Evolutionary conservation across 2,329 filamentous ascomycete species (phyloP).

Genomic region (Trichocomaceae sp.): DNA sequence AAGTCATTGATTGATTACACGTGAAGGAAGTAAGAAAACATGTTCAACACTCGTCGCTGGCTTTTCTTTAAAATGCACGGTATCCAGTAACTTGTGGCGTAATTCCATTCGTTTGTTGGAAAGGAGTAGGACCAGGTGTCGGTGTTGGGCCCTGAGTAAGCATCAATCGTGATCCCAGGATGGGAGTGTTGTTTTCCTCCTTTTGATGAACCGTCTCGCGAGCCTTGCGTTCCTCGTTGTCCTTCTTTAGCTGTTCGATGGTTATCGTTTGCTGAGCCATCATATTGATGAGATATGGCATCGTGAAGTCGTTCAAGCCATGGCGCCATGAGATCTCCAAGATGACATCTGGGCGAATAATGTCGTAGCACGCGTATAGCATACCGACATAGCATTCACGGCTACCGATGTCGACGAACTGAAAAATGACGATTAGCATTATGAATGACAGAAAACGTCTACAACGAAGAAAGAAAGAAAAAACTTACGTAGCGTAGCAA

Average conservation of each 20-base stretch:
- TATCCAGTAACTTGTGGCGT: conserved; percentile 81
- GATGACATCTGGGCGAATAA: conserved; percentile 86
- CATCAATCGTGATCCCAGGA: conserved; percentile 87
- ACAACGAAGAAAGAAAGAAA: background rate
- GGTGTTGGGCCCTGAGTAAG: conserved; percentile 77
- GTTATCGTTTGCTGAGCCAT: conserved; percentile 83
- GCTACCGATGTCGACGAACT: conserved; percentile 99
- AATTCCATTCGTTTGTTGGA: conserved; percentile 78
- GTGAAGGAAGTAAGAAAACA: conserved; percentile 7
- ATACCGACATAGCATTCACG: conserved; percentile 99
- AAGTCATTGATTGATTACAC: conserved; percentile 14
- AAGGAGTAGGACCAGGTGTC: conserved; percentile 56
- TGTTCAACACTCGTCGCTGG: conserved; percentile 1
- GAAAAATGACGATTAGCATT: conserved; percentile 28
- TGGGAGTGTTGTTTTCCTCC: conserved; percentile 88
- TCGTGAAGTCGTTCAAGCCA: conserved; percentile 90
- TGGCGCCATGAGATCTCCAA: conserved; percentile 97
- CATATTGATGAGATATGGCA: conserved; percentile 99
- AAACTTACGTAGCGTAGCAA: conserved; percentile 88
- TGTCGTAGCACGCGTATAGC: conserved; percentile 97
- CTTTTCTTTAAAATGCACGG: conserved; percentile 45
- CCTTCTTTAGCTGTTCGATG: conserved; percentile 77
- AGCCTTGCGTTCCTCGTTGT: conserved; percentile 88
- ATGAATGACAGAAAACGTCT: conserved; percentile 4
- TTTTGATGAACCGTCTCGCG: conserved; percentile 68